These are phyloP conservation scores for Aurinia saxatilis DNA, from an alignment of 345 rosid species.

Conservation along the genomic window DNA sequence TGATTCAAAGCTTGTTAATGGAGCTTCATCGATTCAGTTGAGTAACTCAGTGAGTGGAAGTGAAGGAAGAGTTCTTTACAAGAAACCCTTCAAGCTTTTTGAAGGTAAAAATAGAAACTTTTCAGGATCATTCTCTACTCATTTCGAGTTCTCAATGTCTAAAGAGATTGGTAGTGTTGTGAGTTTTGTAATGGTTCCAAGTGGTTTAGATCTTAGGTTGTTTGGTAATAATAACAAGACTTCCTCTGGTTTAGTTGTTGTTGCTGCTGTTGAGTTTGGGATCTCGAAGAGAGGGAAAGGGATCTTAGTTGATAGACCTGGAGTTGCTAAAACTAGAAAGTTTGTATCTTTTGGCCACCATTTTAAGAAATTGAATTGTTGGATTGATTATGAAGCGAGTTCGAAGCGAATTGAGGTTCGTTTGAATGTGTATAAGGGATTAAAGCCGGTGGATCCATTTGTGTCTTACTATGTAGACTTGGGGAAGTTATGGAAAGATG, in stretches of 20 bases:
- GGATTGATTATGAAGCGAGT: slow-evolving; percentile 86
- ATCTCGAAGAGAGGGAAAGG: slow-evolving; percentile 42
- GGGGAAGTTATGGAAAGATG: slow-evolving; percentile 49
- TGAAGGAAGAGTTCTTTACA: slow-evolving; percentile 52
- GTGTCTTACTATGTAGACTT: slow-evolving; percentile 52
- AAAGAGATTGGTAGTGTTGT: slow-evolving; percentile 42
- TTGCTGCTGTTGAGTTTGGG: slow-evolving; percentile 50
- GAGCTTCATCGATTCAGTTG: slow-evolving; percentile 56
- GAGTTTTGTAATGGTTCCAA: slow-evolving; percentile 65
- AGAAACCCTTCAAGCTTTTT: slow-evolving; percentile 61
- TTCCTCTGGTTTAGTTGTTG: slow-evolving; percentile 25
- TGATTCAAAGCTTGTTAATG: slow-evolving; percentile 49
- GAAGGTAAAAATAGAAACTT: slow-evolving; percentile 50
- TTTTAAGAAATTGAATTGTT: slow-evolving; percentile 45
- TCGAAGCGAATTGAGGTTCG: slow-evolving; percentile 76
- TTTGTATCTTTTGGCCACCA: slow-evolving; percentile 8
- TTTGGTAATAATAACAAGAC: slow-evolving; percentile 27
- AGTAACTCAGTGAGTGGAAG: slow-evolving; percentile 40
- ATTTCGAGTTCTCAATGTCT: slow-evolving; percentile 63
- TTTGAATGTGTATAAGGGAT: slow-evolving; percentile 36
- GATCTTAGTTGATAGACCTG: slow-evolving; percentile 52
- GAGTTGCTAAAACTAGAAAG: slow-evolving; percentile 33
- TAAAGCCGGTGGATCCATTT: slow-evolving; percentile 61
- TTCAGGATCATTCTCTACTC: slow-evolving; percentile 56
- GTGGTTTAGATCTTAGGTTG: slow-evolving; percentile 34